A percentile compares a stretch with the other conserved stretches of the same genome.
These are phyloP conservation scores for Penicillium sumatraense DNA, from an alignment of 2,329 filamentous ascomycete species.

Conservation along the genomic window DNA sequence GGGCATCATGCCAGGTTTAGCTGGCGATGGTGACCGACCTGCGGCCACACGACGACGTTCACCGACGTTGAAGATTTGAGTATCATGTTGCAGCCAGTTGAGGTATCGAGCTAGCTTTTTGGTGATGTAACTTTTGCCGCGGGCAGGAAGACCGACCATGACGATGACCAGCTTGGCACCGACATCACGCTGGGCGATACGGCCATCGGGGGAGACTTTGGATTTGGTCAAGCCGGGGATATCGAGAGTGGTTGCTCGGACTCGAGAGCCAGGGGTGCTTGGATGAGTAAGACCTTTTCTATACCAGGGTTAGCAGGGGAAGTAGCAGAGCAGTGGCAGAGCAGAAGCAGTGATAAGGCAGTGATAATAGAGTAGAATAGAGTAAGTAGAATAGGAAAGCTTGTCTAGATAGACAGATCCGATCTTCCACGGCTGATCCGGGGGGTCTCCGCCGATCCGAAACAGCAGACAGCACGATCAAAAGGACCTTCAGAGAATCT, in stretches of 20 bases:
- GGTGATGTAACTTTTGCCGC: slow-evolving; percentile 98
- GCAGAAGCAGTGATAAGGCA: too few species aligned
- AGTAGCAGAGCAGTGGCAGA: too few species aligned
- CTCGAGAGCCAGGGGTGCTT: slow-evolving; percentile 74
- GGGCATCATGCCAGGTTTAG: slow-evolving; percentile 18
- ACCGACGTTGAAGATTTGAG: slow-evolving; percentile 95
- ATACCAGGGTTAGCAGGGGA: slow-evolving; percentile 9
- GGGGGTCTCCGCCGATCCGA: too few species aligned
- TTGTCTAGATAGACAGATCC: too few species aligned
- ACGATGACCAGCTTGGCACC: slow-evolving; percentile 96
- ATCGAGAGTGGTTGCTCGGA: slow-evolving; percentile 91
- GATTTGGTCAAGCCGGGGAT: slow-evolving; percentile 96
- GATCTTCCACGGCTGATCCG: too few species aligned
- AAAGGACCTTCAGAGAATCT: too few species aligned
- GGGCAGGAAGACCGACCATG: slow-evolving; percentile 94
- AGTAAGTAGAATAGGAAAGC: too few species aligned
- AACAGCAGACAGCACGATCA: too few species aligned
- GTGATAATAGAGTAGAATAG: slow-evolving; percentile 1
- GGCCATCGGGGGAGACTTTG: slow-evolving; percentile 91
- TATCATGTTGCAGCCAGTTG: slow-evolving; percentile 97
- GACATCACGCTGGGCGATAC: slow-evolving; percentile 91
- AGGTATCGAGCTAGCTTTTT: slow-evolving; percentile 96
- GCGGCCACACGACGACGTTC: slow-evolving; percentile 82
- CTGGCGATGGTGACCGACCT: slow-evolving; percentile 50
- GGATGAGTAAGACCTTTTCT: slow-evolving; percentile 30